Evolutionary conservation across 441 rosid genomes (phyloP).

Genomic region (Adansonia gregorii): DNA sequence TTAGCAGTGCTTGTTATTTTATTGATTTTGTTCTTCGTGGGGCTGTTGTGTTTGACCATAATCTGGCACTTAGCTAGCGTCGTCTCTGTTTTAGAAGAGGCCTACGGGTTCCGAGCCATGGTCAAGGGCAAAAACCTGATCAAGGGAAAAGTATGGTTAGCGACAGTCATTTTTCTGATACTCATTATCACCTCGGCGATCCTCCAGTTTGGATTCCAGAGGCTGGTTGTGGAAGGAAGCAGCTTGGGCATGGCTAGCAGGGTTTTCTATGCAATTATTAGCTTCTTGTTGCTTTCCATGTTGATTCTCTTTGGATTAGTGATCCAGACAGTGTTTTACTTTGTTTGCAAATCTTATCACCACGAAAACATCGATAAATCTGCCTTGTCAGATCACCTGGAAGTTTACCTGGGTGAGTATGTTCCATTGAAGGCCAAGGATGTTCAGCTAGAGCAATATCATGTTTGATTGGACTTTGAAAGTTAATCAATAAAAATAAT

Average conservation of each 20-base stretch:
- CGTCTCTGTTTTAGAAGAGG: constrained; percentile 43
- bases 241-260: constrained; percentile 25
- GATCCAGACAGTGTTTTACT: constrained; percentile 59
- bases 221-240: constrained; percentile 37
- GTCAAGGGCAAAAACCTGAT: constrained; percentile 43
- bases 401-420: constrained; percentile 57
- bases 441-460: constrained; percentile 50
- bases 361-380: constrained; percentile 62
- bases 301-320: constrained; percentile 49
- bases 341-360: constrained; percentile 65
- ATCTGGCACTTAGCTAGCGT: constrained; percentile 60
- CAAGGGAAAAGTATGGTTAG: constrained; percentile 43
- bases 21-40: constrained; percentile 25
- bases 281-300: constrained; percentile 40
- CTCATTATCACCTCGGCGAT: constrained; percentile 14
- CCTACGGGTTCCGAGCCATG: constrained; percentile 51
- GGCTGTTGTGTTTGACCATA: constrained; percentile 42
- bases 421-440: constrained; percentile 61
- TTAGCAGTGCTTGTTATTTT: neutral
- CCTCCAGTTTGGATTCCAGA: constrained; percentile 31
- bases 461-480: constrained; percentile 32
- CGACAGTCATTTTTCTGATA: constrained; percentile 32
- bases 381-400: constrained; percentile 54
- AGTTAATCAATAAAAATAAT: neutral
- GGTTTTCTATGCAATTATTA: constrained; percentile 35